Evolutionary conservation across 2,329 filamentous ascomycete genomes (phyloP).

Genomic region (Didymella pomorum): DNA sequence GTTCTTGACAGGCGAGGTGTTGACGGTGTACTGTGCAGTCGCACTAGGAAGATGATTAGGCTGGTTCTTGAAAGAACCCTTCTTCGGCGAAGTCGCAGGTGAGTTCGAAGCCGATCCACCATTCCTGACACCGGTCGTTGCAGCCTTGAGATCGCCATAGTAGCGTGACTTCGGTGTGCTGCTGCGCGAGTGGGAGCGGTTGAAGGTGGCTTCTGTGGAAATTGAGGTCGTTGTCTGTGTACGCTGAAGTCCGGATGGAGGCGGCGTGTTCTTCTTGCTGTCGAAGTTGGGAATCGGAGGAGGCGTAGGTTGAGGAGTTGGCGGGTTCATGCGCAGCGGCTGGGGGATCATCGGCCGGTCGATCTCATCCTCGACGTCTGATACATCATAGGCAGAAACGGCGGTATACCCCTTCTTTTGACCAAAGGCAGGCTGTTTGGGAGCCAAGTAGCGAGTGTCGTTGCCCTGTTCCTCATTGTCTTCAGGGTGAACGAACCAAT

Average conservation of each 20-base stretch:
- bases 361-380: slow-evolving; percentile 40
- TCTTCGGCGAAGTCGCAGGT: slow-evolving; percentile 35
- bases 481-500: slow-evolving; percentile 56
- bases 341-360: slow-evolving; percentile 46
- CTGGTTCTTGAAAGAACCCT: slow-evolving; percentile 26
- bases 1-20: slow-evolving; percentile 28
- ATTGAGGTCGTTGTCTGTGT: slow-evolving; percentile 38
- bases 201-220: slow-evolving; percentile 43
- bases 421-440: slow-evolving; percentile 36
- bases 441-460: slow-evolving; percentile 23
- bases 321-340: slow-evolving; percentile 59
- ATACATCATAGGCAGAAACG: slow-evolving; percentile 38
- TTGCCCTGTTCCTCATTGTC: slow-evolving; percentile 25
- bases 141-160: slow-evolving; percentile 58
- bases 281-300: slow-evolving; percentile 36
- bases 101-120: slow-evolving; percentile 36
- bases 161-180: slow-evolving; percentile 54
- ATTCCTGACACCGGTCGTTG: slow-evolving; percentile 50
- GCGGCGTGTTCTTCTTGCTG: slow-evolving; percentile 27
- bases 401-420: slow-evolving; percentile 41
- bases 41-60: slow-evolving; percentile 37
- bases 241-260: slow-evolving; percentile 30
- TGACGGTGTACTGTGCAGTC: slow-evolving; percentile 44
- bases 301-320: slow-evolving; percentile 49
- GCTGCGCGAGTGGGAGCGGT: slow-evolving; percentile 36